These are phyloP conservation scores for Colletotrichum tofieldiae DNA, from an alignment of 2,329 filamentous ascomycete species.

Conservation along the genomic window DNA sequence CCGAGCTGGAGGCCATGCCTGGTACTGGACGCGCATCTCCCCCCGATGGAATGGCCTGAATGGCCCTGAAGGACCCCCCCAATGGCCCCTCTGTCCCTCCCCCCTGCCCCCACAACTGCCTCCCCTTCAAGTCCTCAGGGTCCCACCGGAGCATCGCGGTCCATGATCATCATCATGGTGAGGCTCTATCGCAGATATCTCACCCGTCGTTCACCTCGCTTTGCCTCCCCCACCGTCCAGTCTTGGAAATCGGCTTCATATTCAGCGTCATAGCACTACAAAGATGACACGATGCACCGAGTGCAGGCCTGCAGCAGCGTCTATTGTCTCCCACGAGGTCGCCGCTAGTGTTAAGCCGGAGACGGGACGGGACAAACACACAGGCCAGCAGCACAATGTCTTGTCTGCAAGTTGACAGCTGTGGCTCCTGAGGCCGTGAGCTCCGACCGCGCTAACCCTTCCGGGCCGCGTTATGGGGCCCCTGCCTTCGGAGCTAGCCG, in stretches of 20 bases:
- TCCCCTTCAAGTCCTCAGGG: slow-evolving; percentile 31
- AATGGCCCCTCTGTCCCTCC: slow-evolving; percentile 13
- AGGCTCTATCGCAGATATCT: slow-evolving; percentile 11
- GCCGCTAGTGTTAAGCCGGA: slow-evolving; percentile 1
- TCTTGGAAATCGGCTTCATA: neutral
- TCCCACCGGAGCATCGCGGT: slow-evolving; percentile 28
- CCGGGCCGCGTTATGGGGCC: slow-evolving; percentile 4
- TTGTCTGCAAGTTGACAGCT: slow-evolving; percentile 37
- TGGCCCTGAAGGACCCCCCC: slow-evolving; percentile 10
- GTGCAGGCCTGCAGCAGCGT: neutral
- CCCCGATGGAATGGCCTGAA: slow-evolving; percentile 38
- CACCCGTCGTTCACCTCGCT: neutral
- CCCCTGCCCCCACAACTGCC: slow-evolving; percentile 37
- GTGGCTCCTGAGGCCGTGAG: slow-evolving; percentile 20
- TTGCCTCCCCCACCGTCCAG: neutral
- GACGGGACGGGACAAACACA: slow-evolving; percentile 5
- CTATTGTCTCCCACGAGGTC: slow-evolving; percentile 3
- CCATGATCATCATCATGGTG: neutral
- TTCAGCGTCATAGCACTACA: neutral
- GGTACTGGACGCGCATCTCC: slow-evolving; percentile 28
- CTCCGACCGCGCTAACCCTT: slow-evolving; percentile 32
- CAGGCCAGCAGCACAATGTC: slow-evolving; percentile 20
- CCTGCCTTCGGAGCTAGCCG: slow-evolving; percentile 38
- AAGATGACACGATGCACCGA: neutral
- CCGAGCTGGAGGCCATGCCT: slow-evolving; percentile 9